These are phyloP conservation scores for Anisodus acutangulus DNA, from an alignment of 257 asterid species.

Conservation along the genomic window DNA sequence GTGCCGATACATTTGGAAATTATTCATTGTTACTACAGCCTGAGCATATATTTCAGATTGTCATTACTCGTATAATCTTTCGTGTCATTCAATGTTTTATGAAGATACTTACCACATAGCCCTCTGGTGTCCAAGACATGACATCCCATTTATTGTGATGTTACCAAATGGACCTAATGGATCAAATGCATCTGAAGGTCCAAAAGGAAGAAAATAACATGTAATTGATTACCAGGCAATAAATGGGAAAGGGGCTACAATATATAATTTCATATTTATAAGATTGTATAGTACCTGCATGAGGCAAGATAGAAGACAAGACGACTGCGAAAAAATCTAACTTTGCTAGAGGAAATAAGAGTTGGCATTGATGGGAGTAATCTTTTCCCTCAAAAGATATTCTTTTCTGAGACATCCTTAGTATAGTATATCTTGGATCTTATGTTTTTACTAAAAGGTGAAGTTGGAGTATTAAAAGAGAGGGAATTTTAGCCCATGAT, in stretches of 20 bases:
- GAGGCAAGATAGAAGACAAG: conserved; percentile 41
- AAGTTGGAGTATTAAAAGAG: conserved; percentile 7
- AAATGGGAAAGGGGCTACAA: neutral
- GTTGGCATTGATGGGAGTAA: neutral
- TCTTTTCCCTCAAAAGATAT: neutral
- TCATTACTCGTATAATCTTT: neutral
- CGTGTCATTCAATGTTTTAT: neutral
- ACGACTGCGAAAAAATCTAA: conserved; percentile 43
- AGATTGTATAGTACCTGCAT: conserved; percentile 40
- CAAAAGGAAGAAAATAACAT: neutral
- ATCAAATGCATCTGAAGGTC: conserved; percentile 57
- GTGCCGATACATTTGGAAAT: conserved; percentile 71
- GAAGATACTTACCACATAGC: conserved; percentile 62
- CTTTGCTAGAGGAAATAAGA: conserved; percentile 5
- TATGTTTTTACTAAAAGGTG: neutral
- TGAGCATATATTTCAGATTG: conserved; percentile 2
- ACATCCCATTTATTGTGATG: conserved; percentile 82
- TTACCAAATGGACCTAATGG: conserved; percentile 82
- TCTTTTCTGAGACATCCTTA: neutral
- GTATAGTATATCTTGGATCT: neutral
- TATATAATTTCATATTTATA: neutral
- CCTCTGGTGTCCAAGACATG: conserved; percentile 76
- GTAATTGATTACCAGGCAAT: neutral
- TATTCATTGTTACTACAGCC: conserved; percentile 75
- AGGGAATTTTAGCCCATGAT: conserved; percentile 17